Percentiles rank a stretch among this genome's conserved stretches.
phyloP scores from a whole-genome alignment of 345 rosid genomes.

The Diplotaxis tenuifolia region DNA sequence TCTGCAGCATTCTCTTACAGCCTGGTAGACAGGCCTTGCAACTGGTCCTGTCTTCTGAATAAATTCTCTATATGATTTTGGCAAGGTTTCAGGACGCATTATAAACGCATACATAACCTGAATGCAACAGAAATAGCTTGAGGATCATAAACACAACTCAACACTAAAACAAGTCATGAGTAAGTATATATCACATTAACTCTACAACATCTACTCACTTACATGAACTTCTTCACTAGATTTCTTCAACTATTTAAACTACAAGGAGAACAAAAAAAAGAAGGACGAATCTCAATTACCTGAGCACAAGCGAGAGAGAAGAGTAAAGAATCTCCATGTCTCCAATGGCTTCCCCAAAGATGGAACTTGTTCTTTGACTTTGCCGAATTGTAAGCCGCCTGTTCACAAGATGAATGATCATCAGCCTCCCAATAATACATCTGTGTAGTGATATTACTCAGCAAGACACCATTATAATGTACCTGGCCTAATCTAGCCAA shows the following conservation, averaged over 20 bases:
- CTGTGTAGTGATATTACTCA: slow-evolving; percentile 2
- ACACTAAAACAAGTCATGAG: background rate
- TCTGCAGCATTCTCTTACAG: slow-evolving; percentile 91
- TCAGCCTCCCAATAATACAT: slow-evolving; percentile 13
- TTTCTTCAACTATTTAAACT: background rate
- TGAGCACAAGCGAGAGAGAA: slow-evolving; percentile 88
- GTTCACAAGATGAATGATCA: slow-evolving; percentile 18
- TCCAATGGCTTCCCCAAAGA: slow-evolving; percentile 98
- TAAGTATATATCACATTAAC: background rate
- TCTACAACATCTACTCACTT: background rate
- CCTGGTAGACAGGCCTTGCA: slow-evolving; percentile 79
- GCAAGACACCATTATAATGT: slow-evolving; percentile 1
- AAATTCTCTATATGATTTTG: slow-evolving; percentile 87
- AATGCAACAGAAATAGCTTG: slow-evolving; percentile 14
- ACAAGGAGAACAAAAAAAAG: slow-evolving; percentile 9
- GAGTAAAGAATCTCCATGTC: slow-evolving; percentile 95
- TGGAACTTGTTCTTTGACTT: slow-evolving; percentile 95
- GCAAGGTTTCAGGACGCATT: slow-evolving; percentile 98
- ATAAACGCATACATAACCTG: slow-evolving; percentile 90
- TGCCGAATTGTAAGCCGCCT: slow-evolving; percentile 93
- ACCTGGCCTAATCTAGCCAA: slow-evolving; percentile 96
- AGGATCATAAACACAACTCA: no score
- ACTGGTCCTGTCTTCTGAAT: slow-evolving; percentile 99
- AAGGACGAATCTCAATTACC: slow-evolving; percentile 46
- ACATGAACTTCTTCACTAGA: background rate